Evolutionary conservation across 2,329 filamentous ascomycete genomes (phyloP).

Genomic region (Rhinocladiella mackenziei): DNA sequence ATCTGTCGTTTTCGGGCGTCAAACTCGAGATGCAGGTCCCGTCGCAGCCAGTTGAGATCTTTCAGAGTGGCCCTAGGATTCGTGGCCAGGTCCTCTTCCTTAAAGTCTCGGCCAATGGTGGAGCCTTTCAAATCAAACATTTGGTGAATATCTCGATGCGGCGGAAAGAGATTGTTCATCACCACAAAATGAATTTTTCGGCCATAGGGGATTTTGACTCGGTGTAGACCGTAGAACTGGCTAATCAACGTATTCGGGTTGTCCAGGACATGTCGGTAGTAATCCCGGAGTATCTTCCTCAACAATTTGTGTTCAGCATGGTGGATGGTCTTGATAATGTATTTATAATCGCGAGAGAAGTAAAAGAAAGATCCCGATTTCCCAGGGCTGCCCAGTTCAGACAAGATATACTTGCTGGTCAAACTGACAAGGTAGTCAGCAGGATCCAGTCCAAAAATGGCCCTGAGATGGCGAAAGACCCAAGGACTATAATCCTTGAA

Average conservation of each 20-base stretch:
- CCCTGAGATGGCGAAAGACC: conserved; percentile 91
- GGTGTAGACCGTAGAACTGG: conserved; percentile 94
- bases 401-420: conserved; percentile 97
- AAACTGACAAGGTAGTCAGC: conserved; percentile 98
- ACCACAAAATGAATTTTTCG: conserved; percentile 99
- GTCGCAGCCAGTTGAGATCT: conserved; percentile 91
- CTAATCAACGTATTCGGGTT: conserved; percentile 97
- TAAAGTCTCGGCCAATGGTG: conserved; percentile 86
- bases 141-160: conserved; percentile 93
- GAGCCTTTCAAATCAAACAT: conserved; percentile 98
- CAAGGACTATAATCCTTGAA: conserved; percentile 99
- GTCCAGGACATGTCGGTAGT: conserved; percentile 85
- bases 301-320: conserved; percentile 66
- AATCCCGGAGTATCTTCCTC: conserved; percentile 64
- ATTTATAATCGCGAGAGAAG: conserved; percentile 98
- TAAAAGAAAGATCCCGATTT: conserved; percentile 99
- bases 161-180: conserved; percentile 99
- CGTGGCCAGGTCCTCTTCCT: conserved; percentile 77
- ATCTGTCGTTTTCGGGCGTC: conserved; percentile 81
- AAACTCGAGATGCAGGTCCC: conserved; percentile 79
- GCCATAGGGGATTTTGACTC: conserved; percentile 96
- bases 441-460: conserved; percentile 85
- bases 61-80: conserved; percentile 93
- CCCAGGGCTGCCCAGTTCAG: conserved; percentile 90
- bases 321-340: conserved; percentile 99